Conservation (phyloP, 2,329 filamentous ascomycete species). For the Drechslerella coelobrocha region DNA sequence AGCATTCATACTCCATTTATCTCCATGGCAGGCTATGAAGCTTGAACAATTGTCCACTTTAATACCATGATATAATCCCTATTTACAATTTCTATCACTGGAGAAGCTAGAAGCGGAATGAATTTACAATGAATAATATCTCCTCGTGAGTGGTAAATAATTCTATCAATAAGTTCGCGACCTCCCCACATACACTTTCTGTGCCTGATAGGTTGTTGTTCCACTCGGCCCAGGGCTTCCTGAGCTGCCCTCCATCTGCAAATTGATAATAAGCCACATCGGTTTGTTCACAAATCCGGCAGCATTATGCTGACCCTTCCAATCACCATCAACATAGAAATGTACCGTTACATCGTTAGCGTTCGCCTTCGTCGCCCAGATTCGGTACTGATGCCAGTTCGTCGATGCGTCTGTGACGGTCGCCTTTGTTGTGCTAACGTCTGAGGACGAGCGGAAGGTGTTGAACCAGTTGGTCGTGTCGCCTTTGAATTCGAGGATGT, state of each 20-base stretch:
- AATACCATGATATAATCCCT: no score
- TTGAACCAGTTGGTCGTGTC: constrained; percentile 66
- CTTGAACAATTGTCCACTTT: no score
- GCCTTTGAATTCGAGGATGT: constrained; percentile 70
- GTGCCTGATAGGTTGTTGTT: constrained; percentile 42
- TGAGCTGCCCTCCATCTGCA: constrained; percentile 49
- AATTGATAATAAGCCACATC: constrained; percentile 49
- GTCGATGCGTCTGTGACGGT: constrained; percentile 60
- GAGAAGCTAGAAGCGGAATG: no score
- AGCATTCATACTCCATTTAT: no score
- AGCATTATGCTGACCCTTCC: constrained; percentile 49
- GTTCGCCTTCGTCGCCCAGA: constrained; percentile 64
- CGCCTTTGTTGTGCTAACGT: constrained; percentile 62
- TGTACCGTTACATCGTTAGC: constrained; percentile 64
- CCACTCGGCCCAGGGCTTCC: constrained; percentile 45
- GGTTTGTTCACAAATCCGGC: constrained; percentile 44
- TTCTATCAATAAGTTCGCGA: constrained; percentile 26
- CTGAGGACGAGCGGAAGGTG: constrained; percentile 63
- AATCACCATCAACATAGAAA: constrained; percentile 64
- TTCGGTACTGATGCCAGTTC: constrained; percentile 63
- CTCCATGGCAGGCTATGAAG: no score
- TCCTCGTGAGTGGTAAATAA: no score
- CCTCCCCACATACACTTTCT: constrained; percentile 47
- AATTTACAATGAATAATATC: no score
- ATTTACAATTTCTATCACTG: no score